These are phyloP conservation scores for Boletus sp. DNA, from an alignment of 768 basidiomycete species.

Conservation along the genomic window DNA sequence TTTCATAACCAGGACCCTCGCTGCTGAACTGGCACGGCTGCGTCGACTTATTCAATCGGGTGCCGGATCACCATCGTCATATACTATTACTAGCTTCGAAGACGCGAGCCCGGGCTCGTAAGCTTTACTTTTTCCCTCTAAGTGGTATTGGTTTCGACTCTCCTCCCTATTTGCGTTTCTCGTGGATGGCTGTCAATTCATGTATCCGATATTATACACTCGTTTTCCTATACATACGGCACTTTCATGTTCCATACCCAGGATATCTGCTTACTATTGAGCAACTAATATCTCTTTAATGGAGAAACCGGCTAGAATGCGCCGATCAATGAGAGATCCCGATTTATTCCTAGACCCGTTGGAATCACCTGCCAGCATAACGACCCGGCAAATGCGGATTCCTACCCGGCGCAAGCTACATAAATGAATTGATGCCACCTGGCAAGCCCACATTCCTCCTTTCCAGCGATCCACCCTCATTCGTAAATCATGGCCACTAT, in stretches of 20 bases:
- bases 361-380: neutral
- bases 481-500: conserved; percentile 48
- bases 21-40: conserved; percentile 65
- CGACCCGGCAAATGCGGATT: neutral
- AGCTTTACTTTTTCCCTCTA: neutral
- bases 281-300: conserved; percentile 1
- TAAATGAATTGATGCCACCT: neutral
- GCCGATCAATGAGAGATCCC: neutral
- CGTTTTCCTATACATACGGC: conserved; percentile 21
- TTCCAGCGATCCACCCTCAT: neutral
- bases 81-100: conserved; percentile 11
- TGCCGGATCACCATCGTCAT: conserved; percentile 32
- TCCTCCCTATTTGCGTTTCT: conserved; percentile 2
- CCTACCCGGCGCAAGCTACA: neutral
- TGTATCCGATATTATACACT: conserved; percentile 35
- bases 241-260: conserved; percentile 28
- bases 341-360: neutral
- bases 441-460: neutral
- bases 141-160: conserved; percentile 3
- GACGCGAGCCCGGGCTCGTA: conserved; percentile 15
- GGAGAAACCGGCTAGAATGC: neutral
- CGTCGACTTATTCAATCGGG: conserved; percentile 70
- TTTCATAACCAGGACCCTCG: conserved; percentile 43
- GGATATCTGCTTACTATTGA: conserved; percentile 21
- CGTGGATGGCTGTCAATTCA: conserved; percentile 30